Evolutionary conservation across 2,329 filamentous ascomycete genomes (phyloP), one percentile per base, ranked within the genome.

Genomic region (Plectosphaerella cucumerina): DNA sequence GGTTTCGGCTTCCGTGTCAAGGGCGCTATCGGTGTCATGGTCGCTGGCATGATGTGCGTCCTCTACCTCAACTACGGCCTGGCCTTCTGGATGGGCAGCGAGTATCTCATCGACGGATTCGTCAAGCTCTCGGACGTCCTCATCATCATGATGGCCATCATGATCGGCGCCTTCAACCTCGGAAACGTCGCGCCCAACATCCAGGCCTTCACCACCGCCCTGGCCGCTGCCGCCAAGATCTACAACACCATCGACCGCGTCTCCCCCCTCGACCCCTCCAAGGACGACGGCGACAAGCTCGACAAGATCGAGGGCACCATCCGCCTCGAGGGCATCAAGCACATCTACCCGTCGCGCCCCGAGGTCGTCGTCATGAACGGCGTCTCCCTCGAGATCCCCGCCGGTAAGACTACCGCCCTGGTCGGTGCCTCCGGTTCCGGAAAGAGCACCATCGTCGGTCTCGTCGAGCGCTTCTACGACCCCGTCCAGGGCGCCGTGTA

Each of bases 351-450:
- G 4, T 96, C 91, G 6, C 83, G 94, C 12, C 90, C 92, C 0
- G 92, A 97, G 61, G 91, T 96, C 4, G 82, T 85, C 2, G 89
- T 97, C 37, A 93, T 97, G 85, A 76, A 94, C 41, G 84, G 86
- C 56, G 89, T 97, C 51, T 88, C 76, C 51, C 80, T 99, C 2
- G 69, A 79, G 1, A 86, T 97, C 35, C 90, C 91, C 2, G 89
- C 92, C 3, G 92, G 93, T 18, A 96, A 96, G 72, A 91, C 89
- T 17, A 96, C 93, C 3, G 94, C 94, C 1, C 75, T 99, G 8
- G 94, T 99, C 6, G 94, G 94, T 52, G 90, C 93, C 1, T 97
- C 93, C 11, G 94, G 93, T 11, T 95, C 89, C 37, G 94, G 94
- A 45, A 99, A 97, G 71, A 93, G 87, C 61, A 97, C 94, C 0